Evolutionary conservation across 257 asterid species (phyloP).

Genomic region (Solanum ossicruentum): DNA sequence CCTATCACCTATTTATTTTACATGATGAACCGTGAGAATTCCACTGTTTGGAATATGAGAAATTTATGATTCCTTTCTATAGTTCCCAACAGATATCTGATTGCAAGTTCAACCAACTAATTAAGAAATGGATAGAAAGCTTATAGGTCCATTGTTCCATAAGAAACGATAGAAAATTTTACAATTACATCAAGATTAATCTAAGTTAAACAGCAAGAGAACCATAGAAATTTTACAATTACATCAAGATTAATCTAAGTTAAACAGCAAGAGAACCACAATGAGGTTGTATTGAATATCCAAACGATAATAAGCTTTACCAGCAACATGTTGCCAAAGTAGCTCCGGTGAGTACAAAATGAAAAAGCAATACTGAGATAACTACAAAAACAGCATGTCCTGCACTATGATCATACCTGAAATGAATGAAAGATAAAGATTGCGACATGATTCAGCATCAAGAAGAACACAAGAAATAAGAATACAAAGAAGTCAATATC

Average conservation of each 20-base stretch:
- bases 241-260: neutral
- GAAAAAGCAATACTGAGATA: constrained; percentile 67
- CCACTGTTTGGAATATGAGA: neutral
- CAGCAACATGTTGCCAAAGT: constrained; percentile 85
- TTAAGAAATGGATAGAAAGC: neutral
- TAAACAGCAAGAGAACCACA: neutral
- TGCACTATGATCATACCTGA: constrained; percentile 90
- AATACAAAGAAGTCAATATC: neutral
- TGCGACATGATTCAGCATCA: constrained; percentile 6
- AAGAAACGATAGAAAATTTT: neutral
- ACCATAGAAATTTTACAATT: neutral
- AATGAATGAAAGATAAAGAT: constrained; percentile 11
- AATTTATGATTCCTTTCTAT: neutral
- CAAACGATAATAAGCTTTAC: constrained; percentile 27
- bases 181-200: neutral
- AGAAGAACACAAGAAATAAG: neutral
- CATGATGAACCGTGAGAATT: neutral
- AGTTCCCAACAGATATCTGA: neutral
- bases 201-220: neutral
- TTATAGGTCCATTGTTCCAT: neutral
- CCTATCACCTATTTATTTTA: neutral
- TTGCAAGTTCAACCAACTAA: neutral
- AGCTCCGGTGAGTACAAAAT: constrained; percentile 74
- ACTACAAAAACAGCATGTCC: constrained; percentile 90
- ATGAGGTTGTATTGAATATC: neutral